Evolutionary conservation across 106 monocot genomes (phyloP), one percentile per base, ranked within the genome.

Genomic region (Dendrobium chrysotoxum): DNA sequence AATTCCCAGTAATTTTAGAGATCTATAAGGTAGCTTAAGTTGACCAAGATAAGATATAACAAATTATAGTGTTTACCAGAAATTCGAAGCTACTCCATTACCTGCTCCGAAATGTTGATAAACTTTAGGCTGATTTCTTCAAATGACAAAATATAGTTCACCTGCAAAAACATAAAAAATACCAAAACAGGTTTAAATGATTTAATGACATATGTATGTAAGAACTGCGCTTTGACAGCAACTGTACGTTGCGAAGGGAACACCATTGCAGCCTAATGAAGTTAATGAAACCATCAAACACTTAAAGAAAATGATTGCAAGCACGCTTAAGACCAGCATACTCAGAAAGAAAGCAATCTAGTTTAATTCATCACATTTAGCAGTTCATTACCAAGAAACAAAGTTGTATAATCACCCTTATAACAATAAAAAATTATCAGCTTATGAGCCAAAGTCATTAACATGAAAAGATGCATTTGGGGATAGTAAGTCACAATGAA

Each of bases 81-180:
- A 74, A 73, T 9, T 70, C 10, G 26, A 44, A 47, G 9, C 76
- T 76, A 76, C 11, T n/a, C 20, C 12, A 38, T 81, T 92, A 94
- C 99, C 92, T 93, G 95, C 83, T 95, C 95, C 71, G 91, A 91
- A 75, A 90, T 82, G 67, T 79, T 76, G 58, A 99, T 86, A 88
- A 99, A 99, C 82, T 99, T 95, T 55, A 99, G 85, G 85, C 90
- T 99, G 87, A 99, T 99, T 82, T 99, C 99, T 81, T 99, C 99
- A 86, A 99, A 99, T 76, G 99, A 95, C 54, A 95, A 64, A 46
- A 91, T 83, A 80, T 88, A 92, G 82, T 91, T 99, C 66, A 99
- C 82, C 99, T 99, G 85, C 72, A 84, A 76, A 85, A 76, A 71
- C 16, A 55, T 84, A 44, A 83, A 80, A 25, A 80, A 8, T 74